Evolutionary conservation across 495 filamentous ascomycete species (phyloP), one percentile per base, ranked within the genome.

Genomic region (Trichoderma asperelloides): DNA sequence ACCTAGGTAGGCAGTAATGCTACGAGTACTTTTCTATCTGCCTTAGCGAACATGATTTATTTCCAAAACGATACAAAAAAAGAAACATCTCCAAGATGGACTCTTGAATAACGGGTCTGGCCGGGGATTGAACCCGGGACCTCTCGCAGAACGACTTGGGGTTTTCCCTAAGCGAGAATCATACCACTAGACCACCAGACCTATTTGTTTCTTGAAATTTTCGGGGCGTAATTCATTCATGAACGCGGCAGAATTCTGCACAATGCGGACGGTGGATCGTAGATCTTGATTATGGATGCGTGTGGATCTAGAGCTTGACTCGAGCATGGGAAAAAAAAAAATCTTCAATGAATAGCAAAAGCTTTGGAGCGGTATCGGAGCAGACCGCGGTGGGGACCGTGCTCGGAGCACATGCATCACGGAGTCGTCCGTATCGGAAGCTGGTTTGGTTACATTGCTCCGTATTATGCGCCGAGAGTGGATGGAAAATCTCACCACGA

Each of bases 171-270:
- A 60, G 55, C 55, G 55, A 60, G 55, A 60, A 60, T 60, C 55
- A 60, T 60, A 60, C 55, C 55, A 60, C 55, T 60, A 60, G 55
- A 60, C 55, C 55, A 60, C 55, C 55, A 60, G 55, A 60, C 55
- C 55, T 25, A 30, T 60, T 55, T 3, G 25, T 55, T 55, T 13
- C 5, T 37, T 37, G 33, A 37, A 7, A 37, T 0, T 3, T 8
- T 4, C 5, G 2, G 33, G 6, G 0, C 5, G 33, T 37, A 37
- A 3, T 7, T 2, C 5, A 37, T 8, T 37, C 33, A 37, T 37
- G 33, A 37, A 37, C 5, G 33, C 33, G 6, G 33, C 33, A 37
- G 33, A 37, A 37, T 7, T 37, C 33, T 37, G 33, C 33, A 8
- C 33, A 37, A 37, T 47, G 43, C 16, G 13, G 43, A n/a, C 47